Evolutionary conservation across 192 early-diverging fungal genomes (phyloP), one percentile per base, ranked within the genome.

Genomic region (Entomortierella lignicola): DNA sequence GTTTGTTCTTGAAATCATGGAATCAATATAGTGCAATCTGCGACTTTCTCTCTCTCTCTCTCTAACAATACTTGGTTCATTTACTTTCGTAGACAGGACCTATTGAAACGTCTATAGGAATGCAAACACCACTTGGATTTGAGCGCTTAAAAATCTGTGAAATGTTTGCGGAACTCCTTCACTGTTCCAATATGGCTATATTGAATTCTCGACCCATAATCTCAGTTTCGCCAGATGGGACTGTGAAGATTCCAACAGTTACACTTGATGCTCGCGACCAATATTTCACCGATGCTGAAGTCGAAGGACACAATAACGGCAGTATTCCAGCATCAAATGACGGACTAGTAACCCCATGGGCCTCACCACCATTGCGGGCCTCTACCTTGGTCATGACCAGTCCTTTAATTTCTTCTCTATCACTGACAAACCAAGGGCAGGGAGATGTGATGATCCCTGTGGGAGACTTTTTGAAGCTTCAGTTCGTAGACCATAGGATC

Each of bases 91-190:
- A 87, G 68, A 82, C 83, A 0, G 86, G 84, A 13, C 85, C 88
- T 2, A 89, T 94, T 29, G 87, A 92, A 15, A 95, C 94, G 0
- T 93, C 94, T 1, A 84, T 92, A 48, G 95, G 95, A n/a, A 85
- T 88, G 68, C 87, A 91, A 66, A 88, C 83, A 41, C 96, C 89
- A 44, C 85, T 99, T 50, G 97, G 98, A n/a, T 94, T 96, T 72
- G 97, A 98, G 83, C 89, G 98, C 15, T 83, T 99, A 43, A 94
- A 94, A 61, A 94, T 95, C 43, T 99, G 98, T 81, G 98, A 99
- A 83, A 89, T 99, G 66, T 96, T 99, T 89, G 98, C 98, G 6
- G 98, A 99, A 85, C 82, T 99, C 20, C 81, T 99, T 52, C 98
- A 99, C 72, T 94, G 93, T 72, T 92, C 93, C 48, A 93, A 91